These are phyloP conservation scores for Colletotrichum tanaceti DNA, from an alignment of 2,329 filamentous ascomycete genomes.

Conservation along the genomic window DNA sequence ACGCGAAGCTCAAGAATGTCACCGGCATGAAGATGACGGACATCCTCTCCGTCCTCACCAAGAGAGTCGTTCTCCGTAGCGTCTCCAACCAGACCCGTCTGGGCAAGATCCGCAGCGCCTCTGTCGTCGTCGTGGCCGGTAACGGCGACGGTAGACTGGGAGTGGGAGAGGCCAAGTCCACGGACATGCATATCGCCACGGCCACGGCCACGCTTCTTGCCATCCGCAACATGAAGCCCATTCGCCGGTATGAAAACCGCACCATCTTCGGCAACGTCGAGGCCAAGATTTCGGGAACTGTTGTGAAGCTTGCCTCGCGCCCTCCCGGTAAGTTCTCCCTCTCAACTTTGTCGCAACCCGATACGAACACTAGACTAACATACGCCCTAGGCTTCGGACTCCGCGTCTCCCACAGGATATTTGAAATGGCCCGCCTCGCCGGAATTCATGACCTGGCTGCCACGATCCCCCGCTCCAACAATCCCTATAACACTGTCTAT, in stretches of 20 bases:
- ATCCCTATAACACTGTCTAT: slow-evolving; percentile 98
- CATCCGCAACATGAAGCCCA: slow-evolving; percentile 92
- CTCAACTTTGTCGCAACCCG: neutral
- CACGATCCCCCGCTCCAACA: slow-evolving; percentile 84
- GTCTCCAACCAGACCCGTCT: slow-evolving; percentile 96
- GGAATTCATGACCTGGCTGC: slow-evolving; percentile 91
- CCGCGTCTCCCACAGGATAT: slow-evolving; percentile 90
- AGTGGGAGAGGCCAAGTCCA: slow-evolving; percentile 89
- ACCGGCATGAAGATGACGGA: slow-evolving; percentile 66
- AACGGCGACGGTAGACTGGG: slow-evolving; percentile 89
- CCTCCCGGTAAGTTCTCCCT: slow-evolving; percentile 79
- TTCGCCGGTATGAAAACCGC: slow-evolving; percentile 88
- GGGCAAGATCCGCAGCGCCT: slow-evolving; percentile 86
- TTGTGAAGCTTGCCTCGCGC: slow-evolving; percentile 83
- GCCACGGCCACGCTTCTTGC: slow-evolving; percentile 83
- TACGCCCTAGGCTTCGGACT: slow-evolving; percentile 83
- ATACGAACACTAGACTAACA: neutral
- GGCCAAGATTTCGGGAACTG: slow-evolving; percentile 87
- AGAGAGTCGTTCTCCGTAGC: slow-evolving; percentile 77
- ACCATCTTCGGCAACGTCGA: slow-evolving; percentile 90
- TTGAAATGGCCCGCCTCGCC: slow-evolving; percentile 89
- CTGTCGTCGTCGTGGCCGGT: slow-evolving; percentile 84
- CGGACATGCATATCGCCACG: slow-evolving; percentile 74
- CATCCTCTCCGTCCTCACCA: slow-evolving; percentile 69
- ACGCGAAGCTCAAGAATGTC: slow-evolving; percentile 63